Conservation (phyloP, 345 rosid genomes). For the Aquilaria sinensis region DNA sequence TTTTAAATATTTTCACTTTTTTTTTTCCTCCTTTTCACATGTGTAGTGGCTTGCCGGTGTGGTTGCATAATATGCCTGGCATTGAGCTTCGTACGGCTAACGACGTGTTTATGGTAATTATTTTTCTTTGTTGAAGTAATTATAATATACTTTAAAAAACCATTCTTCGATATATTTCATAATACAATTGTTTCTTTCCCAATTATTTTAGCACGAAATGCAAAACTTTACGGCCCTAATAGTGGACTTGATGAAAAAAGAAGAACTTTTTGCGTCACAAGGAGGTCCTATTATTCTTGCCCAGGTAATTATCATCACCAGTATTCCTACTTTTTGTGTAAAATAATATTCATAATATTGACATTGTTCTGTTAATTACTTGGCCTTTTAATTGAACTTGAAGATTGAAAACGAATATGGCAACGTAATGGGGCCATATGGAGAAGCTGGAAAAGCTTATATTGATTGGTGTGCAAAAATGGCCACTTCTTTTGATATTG, state of each 20-base stretch:
- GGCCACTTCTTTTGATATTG: slow-evolving; percentile 32
- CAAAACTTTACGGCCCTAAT: slow-evolving; percentile 5
- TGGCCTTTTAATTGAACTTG: not conserved
- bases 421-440: not conserved
- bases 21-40: not conserved
- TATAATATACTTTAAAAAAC: too few relatives aligned
- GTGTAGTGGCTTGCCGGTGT: slow-evolving; percentile 51
- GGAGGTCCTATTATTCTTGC: slow-evolving; percentile 14
- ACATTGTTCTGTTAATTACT: not conserved
- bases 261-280: slow-evolving; percentile 9
- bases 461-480: slow-evolving; percentile 23
- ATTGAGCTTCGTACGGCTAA: slow-evolving; percentile 32
- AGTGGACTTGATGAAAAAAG: not conserved
- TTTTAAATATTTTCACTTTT: not conserved
- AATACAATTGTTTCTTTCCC: not conserved
- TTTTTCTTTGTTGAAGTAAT: not conserved
- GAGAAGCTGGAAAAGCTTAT: not conserved
- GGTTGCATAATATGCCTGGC: slow-evolving; percentile 40
- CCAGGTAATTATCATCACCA: not conserved
- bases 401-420: slow-evolving; percentile 4
- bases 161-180: not conserved
- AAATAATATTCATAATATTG: too few relatives aligned
- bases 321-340: too few relatives aligned
- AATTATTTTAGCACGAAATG: not conserved
- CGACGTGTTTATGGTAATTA: slow-evolving; percentile 34